Evolutionary conservation across 768 basidiomycete species (phyloP).

Genomic region (Russula griseocarnosa): DNA sequence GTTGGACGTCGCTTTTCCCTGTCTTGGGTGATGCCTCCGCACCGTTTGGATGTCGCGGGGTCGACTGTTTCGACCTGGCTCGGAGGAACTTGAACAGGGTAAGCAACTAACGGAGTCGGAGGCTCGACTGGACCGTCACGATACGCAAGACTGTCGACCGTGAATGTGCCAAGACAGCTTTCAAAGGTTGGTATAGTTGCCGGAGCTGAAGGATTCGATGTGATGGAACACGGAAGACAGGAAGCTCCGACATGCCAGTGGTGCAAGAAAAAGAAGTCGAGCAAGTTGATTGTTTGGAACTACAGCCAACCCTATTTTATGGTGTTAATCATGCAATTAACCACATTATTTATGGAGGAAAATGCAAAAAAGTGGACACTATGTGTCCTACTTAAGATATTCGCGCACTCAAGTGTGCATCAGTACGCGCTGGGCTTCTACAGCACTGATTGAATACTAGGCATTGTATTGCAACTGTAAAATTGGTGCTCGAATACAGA

Average conservation of each 20-base stretch:
- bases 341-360: not conserved
- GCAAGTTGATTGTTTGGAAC: no score
- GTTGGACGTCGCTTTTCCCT: not conserved
- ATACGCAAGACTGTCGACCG: not conserved
- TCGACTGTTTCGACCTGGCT: not conserved
- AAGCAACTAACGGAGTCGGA: not conserved
- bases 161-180: not conserved
- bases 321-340: not conserved
- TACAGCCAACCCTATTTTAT: not conserved
- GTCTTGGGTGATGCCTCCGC: constrained; percentile 1
- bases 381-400: not conserved
- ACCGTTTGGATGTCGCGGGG: not conserved
- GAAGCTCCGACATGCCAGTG: constrained; percentile 5
- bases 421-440: not conserved
- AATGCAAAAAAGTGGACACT: not conserved
- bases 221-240: not conserved
- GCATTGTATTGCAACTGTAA: not conserved
- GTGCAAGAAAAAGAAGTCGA: not conserved
- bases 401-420: not conserved
- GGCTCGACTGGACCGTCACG: not conserved
- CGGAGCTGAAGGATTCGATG: not conserved
- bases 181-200: not conserved
- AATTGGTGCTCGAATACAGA: no score
- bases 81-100: no score
- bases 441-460: not conserved